Evolutionary conservation across 2,329 filamentous ascomycete species (phyloP), one percentile per base, ranked within the genome.

Genomic region (Metarhizium brunneum): DNA sequence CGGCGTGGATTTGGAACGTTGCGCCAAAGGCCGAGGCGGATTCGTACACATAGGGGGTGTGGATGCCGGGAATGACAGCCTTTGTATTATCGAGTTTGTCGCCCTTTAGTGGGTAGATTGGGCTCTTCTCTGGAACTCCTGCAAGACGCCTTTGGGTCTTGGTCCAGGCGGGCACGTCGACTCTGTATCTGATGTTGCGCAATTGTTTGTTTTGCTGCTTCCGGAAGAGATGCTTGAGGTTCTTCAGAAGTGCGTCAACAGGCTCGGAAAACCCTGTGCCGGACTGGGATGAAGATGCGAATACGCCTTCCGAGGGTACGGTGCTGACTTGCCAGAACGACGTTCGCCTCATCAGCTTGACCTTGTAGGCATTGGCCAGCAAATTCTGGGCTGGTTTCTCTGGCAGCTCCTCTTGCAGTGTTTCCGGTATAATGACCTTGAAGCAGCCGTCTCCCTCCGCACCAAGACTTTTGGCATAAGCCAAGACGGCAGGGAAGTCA

Each of bases 31-130:
- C 56, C 30, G 69, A 64, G 0, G 67, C 70, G 16, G 70, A 72
- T 56, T 73, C 70, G 56, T 73, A 73, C 3, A 73, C 70, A 52
- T 73, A 73, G 2, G 70, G 70, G 2, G 70, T 73, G 54, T 73
- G 70, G 11, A 73, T 72, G 45, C 70, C 70, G 1, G 70, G 70
- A 6, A 73, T 71, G 38, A 72, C 64, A 52, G 70, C 70, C 54
- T 64, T 69, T 7, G 70, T 73, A 42, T 60, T 55, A 54, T 73
- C 69, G 45, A 73, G 60, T 48, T 66, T 66, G 61, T 73, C 70
- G 32, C 70, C 70, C 29, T 66, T 66, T 30, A 73, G 54, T 8
- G 70, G 70, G 52, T 72, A 66, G 30, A 73, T 70, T 1, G 70
- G 70, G 35, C 70, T 73, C 53, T 58, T 59, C 50, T 66, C 64